phyloP scores from a whole-genome alignment of 768 basidiomycete species.

The Russula emetica region DNA sequence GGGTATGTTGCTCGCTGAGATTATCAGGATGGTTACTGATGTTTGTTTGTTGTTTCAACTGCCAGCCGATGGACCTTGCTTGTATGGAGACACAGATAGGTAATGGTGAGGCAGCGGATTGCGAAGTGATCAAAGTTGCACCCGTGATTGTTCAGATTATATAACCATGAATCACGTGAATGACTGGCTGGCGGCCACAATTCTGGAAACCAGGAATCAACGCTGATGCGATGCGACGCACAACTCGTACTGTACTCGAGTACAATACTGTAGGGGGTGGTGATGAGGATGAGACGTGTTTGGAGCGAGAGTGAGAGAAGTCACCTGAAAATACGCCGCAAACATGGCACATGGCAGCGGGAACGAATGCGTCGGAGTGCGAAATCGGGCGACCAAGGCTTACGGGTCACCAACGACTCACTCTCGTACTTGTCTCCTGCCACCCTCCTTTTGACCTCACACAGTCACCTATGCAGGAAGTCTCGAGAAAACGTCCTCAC shows the following conservation, averaged over 20 bases:
- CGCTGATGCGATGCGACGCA: neutral
- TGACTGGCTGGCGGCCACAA: neutral
- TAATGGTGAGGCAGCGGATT: slow-evolving; percentile 70
- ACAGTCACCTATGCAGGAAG: slow-evolving; percentile 22
- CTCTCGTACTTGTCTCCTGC: neutral
- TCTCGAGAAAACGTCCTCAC: slow-evolving; percentile 29
- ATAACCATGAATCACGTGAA: slow-evolving; percentile 7
- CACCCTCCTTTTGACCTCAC: neutral
- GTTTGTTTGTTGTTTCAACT: neutral
- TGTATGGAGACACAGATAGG: slow-evolving; percentile 96
- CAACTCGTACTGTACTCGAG: too few relatives aligned
- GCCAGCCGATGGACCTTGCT: slow-evolving; percentile 68
- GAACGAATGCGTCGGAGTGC: slow-evolving; percentile 19
- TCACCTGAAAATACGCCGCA: neutral
- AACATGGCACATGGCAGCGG: neutral
- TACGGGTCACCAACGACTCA: neutral
- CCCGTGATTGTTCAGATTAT: slow-evolving; percentile 30
- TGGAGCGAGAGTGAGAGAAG: neutral
- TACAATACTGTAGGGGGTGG: neutral
- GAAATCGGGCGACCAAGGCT: slow-evolving; percentile 8
- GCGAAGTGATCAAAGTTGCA: slow-evolving; percentile 68
- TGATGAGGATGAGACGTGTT: neutral
- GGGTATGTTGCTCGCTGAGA: slow-evolving; percentile 42
- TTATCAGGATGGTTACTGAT: neutral
- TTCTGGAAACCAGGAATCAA: neutral